A percentile compares a stretch with the other conserved stretches of the same genome.
Evolutionary conservation across 352 stramenopile genomes (phyloP).

Genomic region (Globisporangium acanthophoron): DNA sequence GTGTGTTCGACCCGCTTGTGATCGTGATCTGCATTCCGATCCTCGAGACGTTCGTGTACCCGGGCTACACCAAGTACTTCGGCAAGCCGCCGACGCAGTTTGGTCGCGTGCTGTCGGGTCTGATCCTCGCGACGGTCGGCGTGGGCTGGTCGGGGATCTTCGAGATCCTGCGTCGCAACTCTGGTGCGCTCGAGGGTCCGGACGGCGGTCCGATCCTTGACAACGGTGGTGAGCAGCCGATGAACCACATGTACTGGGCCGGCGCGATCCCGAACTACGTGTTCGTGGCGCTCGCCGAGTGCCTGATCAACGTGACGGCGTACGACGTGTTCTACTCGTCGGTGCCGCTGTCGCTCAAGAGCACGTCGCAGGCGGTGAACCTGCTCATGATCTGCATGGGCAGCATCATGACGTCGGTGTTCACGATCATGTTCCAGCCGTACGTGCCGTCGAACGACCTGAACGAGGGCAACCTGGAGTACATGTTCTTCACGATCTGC

Average conservation of each 20-base stretch:
- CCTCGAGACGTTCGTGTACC: constrained; percentile 71
- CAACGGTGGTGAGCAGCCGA: constrained; percentile 51
- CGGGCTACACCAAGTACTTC: constrained; percentile 44
- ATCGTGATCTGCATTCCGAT: constrained; percentile 78
- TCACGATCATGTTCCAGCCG: constrained; percentile 59
- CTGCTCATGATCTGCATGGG: constrained; percentile 55
- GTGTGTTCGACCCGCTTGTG: constrained; percentile 84
- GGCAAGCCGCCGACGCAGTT: constrained; percentile 60
- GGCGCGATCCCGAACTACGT: constrained; percentile 82
- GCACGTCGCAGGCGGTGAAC: constrained; percentile 48
- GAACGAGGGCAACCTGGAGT: constrained; percentile 61
- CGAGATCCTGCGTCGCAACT: constrained; percentile 63
- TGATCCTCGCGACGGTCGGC: constrained; percentile 67
- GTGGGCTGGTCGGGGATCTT: constrained; percentile 83
- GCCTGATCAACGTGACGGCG: constrained; percentile 84
- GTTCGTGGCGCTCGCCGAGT: constrained; percentile 70
- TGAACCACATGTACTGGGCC: constrained; percentile 81
- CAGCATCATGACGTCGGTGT: constrained; percentile 49
- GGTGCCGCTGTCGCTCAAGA: constrained; percentile 53
- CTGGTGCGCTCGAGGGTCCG: constrained; percentile 29
- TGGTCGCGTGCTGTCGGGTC: constrained; percentile 68
- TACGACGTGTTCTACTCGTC: constrained; percentile 78
- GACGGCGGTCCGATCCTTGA: constrained; percentile 34
- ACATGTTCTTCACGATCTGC: constrained; percentile 62
- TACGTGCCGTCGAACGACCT: constrained; percentile 53